Conservation (phyloP, 2,329 filamentous ascomycete species). For the Colletotrichum sp. region DNA sequence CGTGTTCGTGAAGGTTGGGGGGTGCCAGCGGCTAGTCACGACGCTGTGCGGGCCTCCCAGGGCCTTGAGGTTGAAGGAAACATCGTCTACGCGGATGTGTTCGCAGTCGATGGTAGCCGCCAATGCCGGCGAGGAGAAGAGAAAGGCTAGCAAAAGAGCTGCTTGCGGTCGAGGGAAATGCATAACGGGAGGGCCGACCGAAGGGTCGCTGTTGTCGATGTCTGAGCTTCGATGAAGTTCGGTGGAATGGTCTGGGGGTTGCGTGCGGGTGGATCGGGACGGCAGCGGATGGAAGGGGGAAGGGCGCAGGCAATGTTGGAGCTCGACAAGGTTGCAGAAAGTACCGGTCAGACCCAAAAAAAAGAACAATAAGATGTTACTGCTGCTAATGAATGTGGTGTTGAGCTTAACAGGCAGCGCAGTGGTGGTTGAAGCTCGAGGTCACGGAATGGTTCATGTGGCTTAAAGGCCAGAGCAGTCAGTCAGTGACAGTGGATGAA, state of each 20-base stretch:
- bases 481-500: neutral
- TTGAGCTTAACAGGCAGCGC: neutral
- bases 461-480: neutral
- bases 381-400: neutral
- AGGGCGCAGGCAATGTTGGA: neutral
- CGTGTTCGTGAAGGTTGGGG: conserved; percentile 67
- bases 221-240: conserved; percentile 18
- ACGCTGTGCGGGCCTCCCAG: conserved; percentile 74
- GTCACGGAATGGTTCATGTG: neutral
- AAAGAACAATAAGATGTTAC: neutral
- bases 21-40: conserved; percentile 60
- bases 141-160: conserved; percentile 39
- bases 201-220: conserved; percentile 17
- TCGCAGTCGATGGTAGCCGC: conserved; percentile 65
- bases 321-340: neutral
- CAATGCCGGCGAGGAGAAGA: conserved; percentile 39
- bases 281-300: neutral
- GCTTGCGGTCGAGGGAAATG: conserved; percentile 31
- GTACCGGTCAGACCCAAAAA: neutral
- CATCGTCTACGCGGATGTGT: conserved; percentile 61
- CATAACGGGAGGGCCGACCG: neutral
- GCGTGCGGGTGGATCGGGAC: neutral
- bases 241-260: neutral
- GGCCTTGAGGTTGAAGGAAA: conserved; percentile 67
- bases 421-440: neutral